Evolutionary conservation across 352 stramenopile genomes (phyloP), one percentile per base, ranked within the genome.

Genomic region (Pythium sp.): DNA sequence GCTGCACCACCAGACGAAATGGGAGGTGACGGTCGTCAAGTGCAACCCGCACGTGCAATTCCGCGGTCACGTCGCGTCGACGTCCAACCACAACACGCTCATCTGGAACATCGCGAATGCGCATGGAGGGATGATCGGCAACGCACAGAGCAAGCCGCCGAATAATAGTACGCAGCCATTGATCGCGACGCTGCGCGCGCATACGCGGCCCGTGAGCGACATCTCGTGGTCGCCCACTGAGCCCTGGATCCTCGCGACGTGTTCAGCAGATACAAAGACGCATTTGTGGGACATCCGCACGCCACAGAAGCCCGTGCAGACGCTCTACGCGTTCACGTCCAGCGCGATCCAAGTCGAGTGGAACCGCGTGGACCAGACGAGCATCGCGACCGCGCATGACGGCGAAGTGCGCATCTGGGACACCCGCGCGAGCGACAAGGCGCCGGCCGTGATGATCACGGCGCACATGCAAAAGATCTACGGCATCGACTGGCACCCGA

Each of bases 401-500:
- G 84, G 85, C 57, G 86, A 93, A 56, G 86, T 94, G 43, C 75
- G 84, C 28, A 73, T 95, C 2, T 95, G 87, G 87, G 87, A 95
- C 68, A 81, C 86, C 15, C 80, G 87, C 32, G 72, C 74, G 1
- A 81, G 81, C 64, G 77, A 82, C 65, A 80, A 81, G 24, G 73
- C 75, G 5, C 83, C 86, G 0, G 80, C 75, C 14, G 81, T 78
- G 46, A 69, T 82, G 32, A 91, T 95, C 67, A 90, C 82, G 0
- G 87, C 86, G 22, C 87, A 93, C 65, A 90, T 92, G 82, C 87
- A 95, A 53, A 91, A 90, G 68, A 92, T 95, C 72, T 87, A 90
- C 61, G 84, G 80, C 2, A 68, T 95, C 6, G 86, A 94, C 67
- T 95, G 88, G 88, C 86, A 93, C 68, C 87, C 86, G 12, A 78